Conservation (phyloP, 108 stramenopile genomes). For the Cyclotella distinguenda region DNA sequence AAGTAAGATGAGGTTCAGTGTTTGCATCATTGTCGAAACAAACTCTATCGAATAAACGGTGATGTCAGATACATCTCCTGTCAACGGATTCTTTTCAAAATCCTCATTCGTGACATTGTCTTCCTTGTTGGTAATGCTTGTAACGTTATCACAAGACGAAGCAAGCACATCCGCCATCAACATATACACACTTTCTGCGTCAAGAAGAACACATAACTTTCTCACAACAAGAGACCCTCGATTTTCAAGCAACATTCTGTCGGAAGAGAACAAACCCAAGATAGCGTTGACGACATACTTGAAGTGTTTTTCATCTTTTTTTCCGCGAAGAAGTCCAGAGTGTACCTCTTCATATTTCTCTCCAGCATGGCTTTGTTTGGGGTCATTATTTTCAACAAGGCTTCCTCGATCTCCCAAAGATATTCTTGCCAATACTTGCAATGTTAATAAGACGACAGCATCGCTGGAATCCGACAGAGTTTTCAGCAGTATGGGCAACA, state of each 20-base stretch:
- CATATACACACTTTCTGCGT: slow-evolving; percentile 93
- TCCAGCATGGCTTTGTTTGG: slow-evolving; percentile 3
- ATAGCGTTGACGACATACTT: slow-evolving; percentile 91
- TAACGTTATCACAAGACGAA: slow-evolving; percentile 48
- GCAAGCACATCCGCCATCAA: slow-evolving; percentile 83
- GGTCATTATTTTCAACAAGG: slow-evolving; percentile 34
- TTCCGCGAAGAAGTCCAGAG: slow-evolving; percentile 34
- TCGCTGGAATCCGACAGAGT: slow-evolving; percentile 91
- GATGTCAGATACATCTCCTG: slow-evolving; percentile 31
- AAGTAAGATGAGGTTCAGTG: slow-evolving; percentile 94
- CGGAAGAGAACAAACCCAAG: slow-evolving; percentile 83
- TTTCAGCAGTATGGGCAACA: slow-evolving; percentile 90
- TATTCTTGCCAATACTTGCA: slow-evolving; percentile 94
- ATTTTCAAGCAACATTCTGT: slow-evolving; percentile 90
- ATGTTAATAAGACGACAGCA: slow-evolving; percentile 87
- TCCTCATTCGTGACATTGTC: neutral
- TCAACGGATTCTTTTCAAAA: slow-evolving; percentile 22
- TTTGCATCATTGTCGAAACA: slow-evolving; percentile 95
- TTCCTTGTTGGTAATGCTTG: slow-evolving; percentile 12
- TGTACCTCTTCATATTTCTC: slow-evolving; percentile 45
- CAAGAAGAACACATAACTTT: slow-evolving; percentile 92
- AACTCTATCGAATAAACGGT: slow-evolving; percentile 76
- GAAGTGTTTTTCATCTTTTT: slow-evolving; percentile 79
- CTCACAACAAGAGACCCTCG: slow-evolving; percentile 95
- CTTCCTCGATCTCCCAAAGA: slow-evolving; percentile 53